phyloP scores from a whole-genome alignment of 805 yeast genomes.

The Spathaspora hagerdaliae region DNA sequence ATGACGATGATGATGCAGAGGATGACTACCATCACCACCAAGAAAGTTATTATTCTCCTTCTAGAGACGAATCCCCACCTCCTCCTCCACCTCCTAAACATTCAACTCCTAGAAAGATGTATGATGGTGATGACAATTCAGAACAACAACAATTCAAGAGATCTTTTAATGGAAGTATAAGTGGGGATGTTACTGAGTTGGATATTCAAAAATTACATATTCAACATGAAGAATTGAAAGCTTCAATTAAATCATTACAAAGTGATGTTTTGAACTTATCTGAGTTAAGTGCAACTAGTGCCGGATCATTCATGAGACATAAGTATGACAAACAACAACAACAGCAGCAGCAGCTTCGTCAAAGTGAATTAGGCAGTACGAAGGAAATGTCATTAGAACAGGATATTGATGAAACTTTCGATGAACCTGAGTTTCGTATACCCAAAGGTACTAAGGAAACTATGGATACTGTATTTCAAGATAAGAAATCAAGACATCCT shows the following conservation, averaged over 20 bases:
- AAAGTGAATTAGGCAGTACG: slow-evolving; percentile 4
- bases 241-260: slow-evolving; percentile 38
- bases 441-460: slow-evolving; percentile 15
- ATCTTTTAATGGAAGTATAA: not conserved
- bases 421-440: slow-evolving; percentile 3
- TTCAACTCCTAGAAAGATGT: slow-evolving; percentile 20
- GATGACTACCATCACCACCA: slow-evolving; percentile 8
- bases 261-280: slow-evolving; percentile 49
- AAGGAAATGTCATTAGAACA: slow-evolving; percentile 14
- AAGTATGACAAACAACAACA: slow-evolving; percentile 44
- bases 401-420: slow-evolving; percentile 4
- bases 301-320: slow-evolving; percentile 80
- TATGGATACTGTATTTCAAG: slow-evolving; percentile 41
- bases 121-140: slow-evolving; percentile 29
- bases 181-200: slow-evolving; percentile 17
- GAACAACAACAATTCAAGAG: not conserved
- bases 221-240: slow-evolving; percentile 36
- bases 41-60: slow-evolving; percentile 5
- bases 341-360: slow-evolving; percentile 15
- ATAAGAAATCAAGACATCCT: slow-evolving; percentile 36
- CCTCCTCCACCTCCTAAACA: slow-evolving; percentile 43
- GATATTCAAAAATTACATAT: slow-evolving; percentile 23
- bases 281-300: slow-evolving; percentile 84
- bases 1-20: slow-evolving; percentile 16
- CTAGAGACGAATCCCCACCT: slow-evolving; percentile 22